Evolutionary conservation across 2,329 filamentous ascomycete species (phyloP), one percentile per base, ranked within the genome.

Genomic region (Colletotrichum scovillei): DNA sequence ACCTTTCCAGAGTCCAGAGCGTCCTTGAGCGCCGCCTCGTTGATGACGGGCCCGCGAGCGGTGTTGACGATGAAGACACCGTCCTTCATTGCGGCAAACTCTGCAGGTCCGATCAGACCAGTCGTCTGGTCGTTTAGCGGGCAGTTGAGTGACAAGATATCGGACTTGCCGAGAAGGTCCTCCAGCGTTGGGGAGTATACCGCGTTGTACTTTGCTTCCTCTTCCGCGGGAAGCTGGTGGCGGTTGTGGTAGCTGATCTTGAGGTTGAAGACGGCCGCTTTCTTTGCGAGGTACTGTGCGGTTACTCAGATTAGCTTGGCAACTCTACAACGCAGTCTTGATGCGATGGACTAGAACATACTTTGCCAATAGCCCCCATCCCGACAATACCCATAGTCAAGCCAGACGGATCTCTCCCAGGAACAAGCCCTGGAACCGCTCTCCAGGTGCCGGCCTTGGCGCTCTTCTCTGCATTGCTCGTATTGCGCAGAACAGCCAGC

Each of bases 41-140:
- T 49, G 19, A 49, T 49, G 8, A 49, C 42, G 6, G 42, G 42
- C 8, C 42, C 42, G 8, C 42, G 42, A 7, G 42, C 42, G 1
- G 42, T 49, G 19, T 49, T 49, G 19, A 49, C 42, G 5, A 49
- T 76, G 66, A 86, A 83, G 0, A 81, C 78, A 0, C 86, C 86
- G 1, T 83, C 79, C 70, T 87, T 89, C 85, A 89, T 88, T 19
- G 78, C 80, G 0, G 78, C 76, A 16, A 89, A 86, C 74, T 87
- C 82, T 0, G 73, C 74, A 0, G 76, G 71, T 0, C 81, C 81
- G 16, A 88, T 84, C 30, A 88, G 71, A 2, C 81, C 78, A 1
- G 75, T 82, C 0, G 87, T 88, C 3, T 79, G 69, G 0, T 76
- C 77, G 35, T 81, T 86, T 0, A 88, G 78, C 0, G 86, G 87